Percentiles rank a stretch among this genome's conserved stretches.
phyloP scores from a whole-genome alignment of 768 basidiomycete genomes.

The Phanerochaete carnosa region DNA sequence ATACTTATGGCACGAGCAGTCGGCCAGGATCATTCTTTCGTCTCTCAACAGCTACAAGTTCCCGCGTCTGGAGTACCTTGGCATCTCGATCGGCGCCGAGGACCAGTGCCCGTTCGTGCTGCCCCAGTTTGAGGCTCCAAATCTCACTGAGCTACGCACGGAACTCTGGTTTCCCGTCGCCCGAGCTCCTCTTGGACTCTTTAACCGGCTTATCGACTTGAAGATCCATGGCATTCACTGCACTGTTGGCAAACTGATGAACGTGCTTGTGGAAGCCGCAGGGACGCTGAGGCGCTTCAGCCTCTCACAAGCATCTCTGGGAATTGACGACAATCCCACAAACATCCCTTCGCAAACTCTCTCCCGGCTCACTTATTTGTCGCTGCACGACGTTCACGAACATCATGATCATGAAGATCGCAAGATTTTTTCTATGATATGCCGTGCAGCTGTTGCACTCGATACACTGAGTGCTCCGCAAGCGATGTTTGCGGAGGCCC shows the following conservation, averaged over 20 bases:
- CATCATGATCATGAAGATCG: neutral
- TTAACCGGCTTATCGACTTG: neutral
- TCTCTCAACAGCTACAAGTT: neutral
- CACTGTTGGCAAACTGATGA: neutral
- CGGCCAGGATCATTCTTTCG: neutral
- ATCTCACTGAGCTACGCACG: neutral
- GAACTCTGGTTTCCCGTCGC: neutral
- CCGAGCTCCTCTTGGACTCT: neutral
- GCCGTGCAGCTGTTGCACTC: too few relatives aligned
- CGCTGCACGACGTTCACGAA: neutral
- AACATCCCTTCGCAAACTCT: too few relatives aligned
- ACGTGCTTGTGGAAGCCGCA: neutral
- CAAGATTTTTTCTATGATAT: neutral
- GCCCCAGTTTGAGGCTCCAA: neutral
- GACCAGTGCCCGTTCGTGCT: neutral
- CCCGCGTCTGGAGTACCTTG: neutral
- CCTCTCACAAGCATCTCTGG: too few relatives aligned
- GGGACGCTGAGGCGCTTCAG: neutral
- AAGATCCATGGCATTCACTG: neutral
- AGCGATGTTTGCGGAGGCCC: too few relatives aligned
- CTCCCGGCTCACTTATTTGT: neutral
- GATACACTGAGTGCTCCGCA: too few relatives aligned
- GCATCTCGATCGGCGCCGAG: neutral
- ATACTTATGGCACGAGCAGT: neutral
- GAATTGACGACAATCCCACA: too few relatives aligned